phyloP scores from a whole-genome alignment of 208 protist species.

The Tritrichomonas musculus region DNA sequence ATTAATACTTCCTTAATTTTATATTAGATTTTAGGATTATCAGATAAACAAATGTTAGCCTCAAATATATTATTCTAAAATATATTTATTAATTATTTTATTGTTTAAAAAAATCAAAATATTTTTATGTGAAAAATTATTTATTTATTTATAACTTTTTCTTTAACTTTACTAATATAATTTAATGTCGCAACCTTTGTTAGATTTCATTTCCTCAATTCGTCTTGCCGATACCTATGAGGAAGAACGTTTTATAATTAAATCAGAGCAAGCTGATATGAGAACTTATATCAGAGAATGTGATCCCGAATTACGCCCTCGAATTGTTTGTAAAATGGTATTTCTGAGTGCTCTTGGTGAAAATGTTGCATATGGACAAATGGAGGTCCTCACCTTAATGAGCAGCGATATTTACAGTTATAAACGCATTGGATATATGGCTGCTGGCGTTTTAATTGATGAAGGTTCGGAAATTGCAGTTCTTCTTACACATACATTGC shows the following conservation, averaged over 20 bases:
- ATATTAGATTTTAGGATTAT: too few species aligned
- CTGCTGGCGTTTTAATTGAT: not conserved
- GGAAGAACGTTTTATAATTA: slow-evolving; percentile 11
- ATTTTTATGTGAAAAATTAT: too few species aligned
- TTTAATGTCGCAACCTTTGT: not conserved
- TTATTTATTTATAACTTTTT: too few species aligned
- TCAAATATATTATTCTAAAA: too few species aligned
- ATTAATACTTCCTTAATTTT: too few species aligned
- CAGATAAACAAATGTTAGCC: too few species aligned
- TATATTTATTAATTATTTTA: too few species aligned
- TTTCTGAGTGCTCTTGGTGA: not conserved
- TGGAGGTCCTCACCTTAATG: slow-evolving; percentile 30
- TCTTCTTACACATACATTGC: not conserved
- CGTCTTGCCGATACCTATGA: not conserved
- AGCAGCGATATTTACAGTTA: not conserved
- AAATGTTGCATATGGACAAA: not conserved
- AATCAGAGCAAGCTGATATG: not conserved
- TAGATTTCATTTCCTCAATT: not conserved
- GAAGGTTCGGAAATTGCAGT: slow-evolving; percentile 26
- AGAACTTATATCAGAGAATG: slow-evolving; percentile 7
- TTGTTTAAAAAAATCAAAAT: too few species aligned
- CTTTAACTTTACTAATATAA: too few species aligned
- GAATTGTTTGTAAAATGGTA: slow-evolving; percentile 31
- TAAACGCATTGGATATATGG: slow-evolving; percentile 35
- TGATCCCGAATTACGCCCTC: not conserved